These are phyloP conservation scores for Penicillium italicum DNA, from an alignment of 2,329 filamentous ascomycete genomes.

Conservation along the genomic window DNA sequence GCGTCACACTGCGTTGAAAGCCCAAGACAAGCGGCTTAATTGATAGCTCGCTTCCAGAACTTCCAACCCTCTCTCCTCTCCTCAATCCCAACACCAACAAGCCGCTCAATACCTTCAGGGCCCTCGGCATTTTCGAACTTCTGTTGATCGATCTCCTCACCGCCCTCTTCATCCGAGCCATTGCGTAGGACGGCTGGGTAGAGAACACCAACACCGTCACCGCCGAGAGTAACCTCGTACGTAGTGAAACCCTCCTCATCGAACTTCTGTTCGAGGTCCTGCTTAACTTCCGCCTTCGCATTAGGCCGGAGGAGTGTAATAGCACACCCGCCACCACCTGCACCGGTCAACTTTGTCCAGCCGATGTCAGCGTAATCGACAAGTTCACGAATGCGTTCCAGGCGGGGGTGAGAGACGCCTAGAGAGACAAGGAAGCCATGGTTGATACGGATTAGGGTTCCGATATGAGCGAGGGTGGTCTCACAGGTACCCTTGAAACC, in stretches of 20 bases:
- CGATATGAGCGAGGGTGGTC: constrained; percentile 66
- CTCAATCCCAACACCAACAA: constrained; percentile 73
- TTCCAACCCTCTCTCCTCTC: constrained; percentile 79
- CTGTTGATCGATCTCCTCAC: constrained; percentile 89
- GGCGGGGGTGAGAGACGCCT: constrained; percentile 87
- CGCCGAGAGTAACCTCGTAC: constrained; percentile 86
- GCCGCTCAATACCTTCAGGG: constrained; percentile 75
- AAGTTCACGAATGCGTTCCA: constrained; percentile 87
- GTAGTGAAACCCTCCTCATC: constrained; percentile 71
- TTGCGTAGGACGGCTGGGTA: constrained; percentile 91
- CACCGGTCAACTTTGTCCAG: constrained; percentile 96
- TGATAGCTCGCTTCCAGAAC: constrained; percentile 62
- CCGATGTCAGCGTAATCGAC: constrained; percentile 86
- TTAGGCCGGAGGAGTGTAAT: constrained; percentile 81
- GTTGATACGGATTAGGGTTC: constrained; percentile 88
- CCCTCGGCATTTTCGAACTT: constrained; percentile 81
- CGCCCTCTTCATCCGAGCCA: constrained; percentile 73
- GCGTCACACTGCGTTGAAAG: neutral
- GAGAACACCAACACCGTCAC: constrained; percentile 88
- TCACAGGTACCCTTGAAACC: constrained; percentile 65
- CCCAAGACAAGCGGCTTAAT: neutral
- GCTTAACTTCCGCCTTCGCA: constrained; percentile 54
- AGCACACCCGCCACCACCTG: constrained; percentile 90
- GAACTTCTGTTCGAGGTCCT: constrained; percentile 62
- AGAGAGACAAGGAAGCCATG: constrained; percentile 87